Percentiles rank a stretch among this genome's conserved stretches.
These are phyloP conservation scores for Lumnitzera littorea DNA, from an alignment of 345 rosid species.

Conservation along the genomic window DNA sequence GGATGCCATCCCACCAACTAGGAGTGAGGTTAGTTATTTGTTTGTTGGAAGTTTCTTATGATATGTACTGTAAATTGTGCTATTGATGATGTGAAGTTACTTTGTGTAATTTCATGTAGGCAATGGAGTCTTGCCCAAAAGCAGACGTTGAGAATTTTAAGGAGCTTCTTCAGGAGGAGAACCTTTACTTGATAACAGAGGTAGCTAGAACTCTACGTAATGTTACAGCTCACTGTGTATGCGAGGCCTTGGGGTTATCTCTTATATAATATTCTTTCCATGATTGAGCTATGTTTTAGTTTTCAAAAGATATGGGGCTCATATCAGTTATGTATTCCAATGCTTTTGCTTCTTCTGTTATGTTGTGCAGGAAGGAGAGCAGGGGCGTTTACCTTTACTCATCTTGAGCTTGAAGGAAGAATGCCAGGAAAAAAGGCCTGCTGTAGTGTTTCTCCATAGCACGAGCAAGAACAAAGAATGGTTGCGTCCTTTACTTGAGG, in stretches of 20 bases:
- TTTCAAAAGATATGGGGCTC: neutral
- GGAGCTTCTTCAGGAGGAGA: conserved; percentile 61
- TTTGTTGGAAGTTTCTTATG: neutral
- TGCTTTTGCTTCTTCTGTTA: neutral
- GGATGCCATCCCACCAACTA: conserved; percentile 29
- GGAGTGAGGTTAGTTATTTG: conserved; percentile 32
- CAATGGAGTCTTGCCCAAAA: conserved; percentile 68
- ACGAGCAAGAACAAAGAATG: conserved; percentile 73
- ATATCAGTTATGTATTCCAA: neutral
- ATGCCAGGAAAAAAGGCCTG: conserved; percentile 42
- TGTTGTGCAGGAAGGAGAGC: conserved; percentile 49
- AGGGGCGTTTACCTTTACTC: conserved; percentile 65
- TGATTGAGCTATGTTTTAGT: neutral
- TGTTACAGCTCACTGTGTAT: neutral
- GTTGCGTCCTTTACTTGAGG: conserved; percentile 89
- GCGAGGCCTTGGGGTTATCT: neutral
- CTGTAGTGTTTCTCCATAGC: conserved; percentile 83
- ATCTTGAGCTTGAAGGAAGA: conserved; percentile 51
- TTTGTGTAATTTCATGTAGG: conserved; percentile 28
- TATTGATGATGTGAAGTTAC: neutral
- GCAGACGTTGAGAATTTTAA: conserved; percentile 35
- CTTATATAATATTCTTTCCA: neutral
- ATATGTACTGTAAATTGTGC: neutral
- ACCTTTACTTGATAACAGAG: conserved; percentile 66
- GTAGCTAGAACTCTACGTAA: conserved; percentile 17